Conservation (phyloP, 352 stramenopile genomes). For the Globisporangium yorkense region DNA sequence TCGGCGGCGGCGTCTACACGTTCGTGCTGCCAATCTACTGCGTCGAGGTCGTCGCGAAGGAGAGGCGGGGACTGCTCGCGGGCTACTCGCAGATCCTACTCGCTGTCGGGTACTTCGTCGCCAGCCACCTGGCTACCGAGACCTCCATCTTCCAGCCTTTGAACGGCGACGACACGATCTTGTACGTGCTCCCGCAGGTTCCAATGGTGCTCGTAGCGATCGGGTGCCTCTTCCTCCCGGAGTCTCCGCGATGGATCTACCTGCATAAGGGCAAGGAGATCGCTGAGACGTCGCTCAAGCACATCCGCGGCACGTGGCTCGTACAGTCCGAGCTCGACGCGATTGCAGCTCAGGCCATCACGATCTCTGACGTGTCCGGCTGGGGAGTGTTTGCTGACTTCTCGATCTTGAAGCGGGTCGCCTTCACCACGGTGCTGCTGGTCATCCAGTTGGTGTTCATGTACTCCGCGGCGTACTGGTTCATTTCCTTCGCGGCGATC, state of each 20-base stretch:
- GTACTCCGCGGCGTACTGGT: not conserved
- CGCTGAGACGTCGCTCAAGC: constrained; percentile 24
- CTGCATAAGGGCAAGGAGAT: constrained; percentile 34
- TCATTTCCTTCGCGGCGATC: constrained; percentile 19
- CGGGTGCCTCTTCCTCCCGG: constrained; percentile 33
- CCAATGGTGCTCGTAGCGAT: constrained; percentile 23
- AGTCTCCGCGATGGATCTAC: constrained; percentile 47
- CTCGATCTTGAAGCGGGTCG: constrained; percentile 17
- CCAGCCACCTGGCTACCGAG: not conserved
- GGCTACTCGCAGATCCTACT: constrained; percentile 9
- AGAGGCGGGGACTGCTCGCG: constrained; percentile 6
- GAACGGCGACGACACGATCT: not conserved
- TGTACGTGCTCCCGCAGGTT: constrained; percentile 1
- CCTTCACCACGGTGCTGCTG: constrained; percentile 28
- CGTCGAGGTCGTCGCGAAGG: constrained; percentile 9
- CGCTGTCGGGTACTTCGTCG: not conserved
- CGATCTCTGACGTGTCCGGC: constrained; percentile 1
- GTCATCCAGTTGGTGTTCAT: constrained; percentile 27
- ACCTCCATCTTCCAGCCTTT: not conserved
- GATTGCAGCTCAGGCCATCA: constrained; percentile 22
- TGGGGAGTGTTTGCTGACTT: constrained; percentile 16
- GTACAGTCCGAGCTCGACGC: constrained; percentile 21
- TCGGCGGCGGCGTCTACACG: constrained; percentile 9
- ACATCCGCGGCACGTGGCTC: constrained; percentile 18
- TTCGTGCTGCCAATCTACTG: constrained; percentile 13